Evolutionary conservation across 2,329 filamentous ascomycete species (phyloP).

Genomic region (Penicillium sp.): DNA sequence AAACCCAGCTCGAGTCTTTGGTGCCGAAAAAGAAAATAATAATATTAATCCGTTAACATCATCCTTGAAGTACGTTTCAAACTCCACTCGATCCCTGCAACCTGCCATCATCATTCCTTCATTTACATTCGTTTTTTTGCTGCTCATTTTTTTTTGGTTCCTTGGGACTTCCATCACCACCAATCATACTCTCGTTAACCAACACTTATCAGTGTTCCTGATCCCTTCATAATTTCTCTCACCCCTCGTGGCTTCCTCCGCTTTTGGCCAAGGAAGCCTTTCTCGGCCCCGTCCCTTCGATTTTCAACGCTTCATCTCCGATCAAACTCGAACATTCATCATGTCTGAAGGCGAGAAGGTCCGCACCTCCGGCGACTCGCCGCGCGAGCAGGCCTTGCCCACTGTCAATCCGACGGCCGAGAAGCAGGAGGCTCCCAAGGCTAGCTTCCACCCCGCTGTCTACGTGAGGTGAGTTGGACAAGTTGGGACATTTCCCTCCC

Average conservation of each 20-base stretch:
- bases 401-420: constrained; percentile 77
- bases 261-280: constrained; percentile 48
- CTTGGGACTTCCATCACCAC: constrained; percentile 30
- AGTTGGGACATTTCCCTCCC: not conserved
- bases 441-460: constrained; percentile 75
- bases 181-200: constrained; percentile 34
- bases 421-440: constrained; percentile 69
- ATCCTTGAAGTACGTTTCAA: constrained; percentile 19
- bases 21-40: constrained; percentile 14
- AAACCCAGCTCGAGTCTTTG: not conserved
- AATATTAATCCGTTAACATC: not conserved
- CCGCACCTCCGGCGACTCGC: constrained; percentile 75
- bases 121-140: constrained; percentile 20
- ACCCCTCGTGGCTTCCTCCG: constrained; percentile 48
- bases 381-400: constrained; percentile 65
- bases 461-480: constrained; percentile 71
- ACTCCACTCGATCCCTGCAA: constrained; percentile 23
- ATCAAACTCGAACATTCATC: constrained; percentile 55
- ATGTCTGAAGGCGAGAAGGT: constrained; percentile 76
- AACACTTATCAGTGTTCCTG: constrained; percentile 23
- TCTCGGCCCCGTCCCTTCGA: constrained; percentile 53
- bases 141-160: constrained; percentile 17
- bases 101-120: constrained; percentile 31
- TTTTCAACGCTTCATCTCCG: constrained; percentile 51
- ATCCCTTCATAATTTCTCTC: constrained; percentile 21